Percentiles rank a stretch among this genome's conserved stretches.
Evolutionary conservation across 2,329 filamentous ascomycete species (phyloP).

Genomic region (Pestalotiopsis sp.): DNA sequence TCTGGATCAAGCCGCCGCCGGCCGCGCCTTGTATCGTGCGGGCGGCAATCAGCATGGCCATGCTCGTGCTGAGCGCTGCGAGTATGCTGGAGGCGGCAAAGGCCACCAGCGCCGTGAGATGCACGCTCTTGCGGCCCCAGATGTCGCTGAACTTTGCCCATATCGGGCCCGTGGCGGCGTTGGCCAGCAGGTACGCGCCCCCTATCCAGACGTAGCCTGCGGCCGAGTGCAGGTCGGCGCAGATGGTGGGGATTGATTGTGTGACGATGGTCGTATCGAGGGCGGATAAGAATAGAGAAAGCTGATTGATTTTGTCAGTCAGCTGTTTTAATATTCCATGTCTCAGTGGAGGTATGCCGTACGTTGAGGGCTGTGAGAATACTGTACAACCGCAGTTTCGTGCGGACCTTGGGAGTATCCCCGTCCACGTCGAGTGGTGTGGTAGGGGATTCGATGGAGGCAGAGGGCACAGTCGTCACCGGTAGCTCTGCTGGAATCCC

Average conservation of each 20-base stretch:
- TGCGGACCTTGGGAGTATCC: too few relatives aligned
- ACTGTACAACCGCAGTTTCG: too few relatives aligned
- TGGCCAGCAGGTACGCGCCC: constrained; percentile 63
- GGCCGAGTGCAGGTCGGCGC: constrained; percentile 48
- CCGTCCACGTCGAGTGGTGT: too few relatives aligned
- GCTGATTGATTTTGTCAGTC: too few relatives aligned
- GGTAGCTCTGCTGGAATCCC: too few relatives aligned
- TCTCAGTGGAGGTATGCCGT: too few relatives aligned
- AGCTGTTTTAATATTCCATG: too few relatives aligned
- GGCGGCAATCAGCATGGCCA: constrained; percentile 38
- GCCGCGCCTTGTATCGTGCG: constrained; percentile 37
- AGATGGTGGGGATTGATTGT: constrained; percentile 53
- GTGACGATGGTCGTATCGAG: constrained; percentile 46
- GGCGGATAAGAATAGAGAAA: constrained; percentile 8
- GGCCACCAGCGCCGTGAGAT: constrained; percentile 33
- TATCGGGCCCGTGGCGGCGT: constrained; percentile 58
- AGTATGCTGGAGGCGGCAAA: constrained; percentile 40
- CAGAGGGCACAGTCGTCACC: too few relatives aligned
- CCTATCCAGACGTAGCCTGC: constrained; percentile 69
- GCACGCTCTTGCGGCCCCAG: constrained; percentile 43
- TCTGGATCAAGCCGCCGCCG: constrained; percentile 35
- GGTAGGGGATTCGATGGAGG: too few relatives aligned
- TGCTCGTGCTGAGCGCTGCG: constrained; percentile 33
- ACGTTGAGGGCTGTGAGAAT: too few relatives aligned
- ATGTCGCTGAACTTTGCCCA: constrained; percentile 55